phyloP scores from a whole-genome alignment of 495 filamentous ascomycete species.

The Cercophora scortea region DNA sequence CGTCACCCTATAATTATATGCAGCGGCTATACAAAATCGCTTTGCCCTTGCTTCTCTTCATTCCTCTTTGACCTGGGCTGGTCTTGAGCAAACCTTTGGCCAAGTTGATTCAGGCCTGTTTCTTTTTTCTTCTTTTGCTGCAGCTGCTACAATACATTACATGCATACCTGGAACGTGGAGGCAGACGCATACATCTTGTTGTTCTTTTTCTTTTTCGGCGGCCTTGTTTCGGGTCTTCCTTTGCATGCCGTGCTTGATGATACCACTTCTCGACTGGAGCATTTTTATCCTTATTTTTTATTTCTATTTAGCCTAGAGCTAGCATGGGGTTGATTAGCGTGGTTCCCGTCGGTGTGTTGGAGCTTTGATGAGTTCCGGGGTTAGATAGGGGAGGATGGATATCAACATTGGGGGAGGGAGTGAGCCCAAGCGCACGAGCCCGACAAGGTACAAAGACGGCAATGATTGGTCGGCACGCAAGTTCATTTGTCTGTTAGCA shows the following conservation, averaged over 20 bases:
- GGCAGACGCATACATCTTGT: background rate
- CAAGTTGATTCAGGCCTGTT: background rate
- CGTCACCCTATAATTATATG: background rate
- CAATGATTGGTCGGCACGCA: too few species aligned
- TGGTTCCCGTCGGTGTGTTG: too few species aligned
- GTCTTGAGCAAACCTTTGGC: too few species aligned
- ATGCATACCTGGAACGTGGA: background rate
- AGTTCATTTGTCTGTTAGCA: too few species aligned
- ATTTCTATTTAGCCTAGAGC: too few species aligned
- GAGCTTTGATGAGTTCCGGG: too few species aligned
- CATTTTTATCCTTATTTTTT: too few species aligned
- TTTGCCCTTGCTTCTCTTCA: background rate
- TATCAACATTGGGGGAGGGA: too few species aligned
- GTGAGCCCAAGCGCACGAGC: too few species aligned
- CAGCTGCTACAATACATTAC: background rate
- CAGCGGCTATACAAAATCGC: background rate
- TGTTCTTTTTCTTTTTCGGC: background rate
- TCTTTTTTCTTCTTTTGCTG: background rate
- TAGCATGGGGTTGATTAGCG: too few species aligned
- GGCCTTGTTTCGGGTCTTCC: background rate
- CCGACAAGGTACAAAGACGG: too few species aligned
- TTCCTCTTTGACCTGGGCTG: background rate
- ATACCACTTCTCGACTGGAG: background rate
- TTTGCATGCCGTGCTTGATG: background rate
- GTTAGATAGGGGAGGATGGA: too few species aligned